Conservation (phyloP, 2,329 filamentous ascomycete genomes). For the Pseudofabraea citricarpa region DNA sequence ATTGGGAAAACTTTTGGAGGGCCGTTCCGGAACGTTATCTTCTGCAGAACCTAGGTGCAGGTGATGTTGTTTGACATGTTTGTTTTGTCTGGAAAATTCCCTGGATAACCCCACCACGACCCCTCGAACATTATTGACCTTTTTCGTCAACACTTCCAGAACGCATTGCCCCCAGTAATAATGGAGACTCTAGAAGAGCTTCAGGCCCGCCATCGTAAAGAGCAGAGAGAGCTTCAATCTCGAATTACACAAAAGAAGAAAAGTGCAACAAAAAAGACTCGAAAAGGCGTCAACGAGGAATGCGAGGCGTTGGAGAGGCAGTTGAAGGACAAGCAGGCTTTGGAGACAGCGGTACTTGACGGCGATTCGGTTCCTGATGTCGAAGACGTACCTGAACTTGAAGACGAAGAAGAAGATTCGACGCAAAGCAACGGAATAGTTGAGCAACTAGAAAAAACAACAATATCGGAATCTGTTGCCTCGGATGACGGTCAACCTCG, state of each 20-base stretch:
- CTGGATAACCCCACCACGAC: too few relatives aligned
- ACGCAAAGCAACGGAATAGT: conserved; percentile 9
- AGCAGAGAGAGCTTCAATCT: conserved; percentile 79
- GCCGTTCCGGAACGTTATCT: too few relatives aligned
- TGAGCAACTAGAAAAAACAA: conserved; percentile 14
- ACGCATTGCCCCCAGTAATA: too few relatives aligned
- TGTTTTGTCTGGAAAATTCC: too few relatives aligned
- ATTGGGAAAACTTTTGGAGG: too few relatives aligned
- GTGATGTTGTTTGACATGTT: too few relatives aligned
- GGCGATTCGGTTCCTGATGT: conserved; percentile 19
- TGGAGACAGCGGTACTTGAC: conserved; percentile 46
- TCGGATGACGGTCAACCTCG: conserved; percentile 29
- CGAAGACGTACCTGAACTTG: conserved; percentile 13
- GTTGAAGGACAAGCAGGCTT: conserved; percentile 61
- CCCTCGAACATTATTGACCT: neutral
- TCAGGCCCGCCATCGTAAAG: conserved; percentile 77
- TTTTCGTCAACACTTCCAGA: neutral
- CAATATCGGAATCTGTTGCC: conserved; percentile 14
- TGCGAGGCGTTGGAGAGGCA: conserved; percentile 66
- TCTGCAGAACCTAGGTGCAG: too few relatives aligned
- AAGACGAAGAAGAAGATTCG: conserved; percentile 7
- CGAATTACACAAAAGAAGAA: conserved; percentile 95
- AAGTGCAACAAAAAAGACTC: conserved; percentile 83
- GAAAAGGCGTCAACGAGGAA: conserved; percentile 70
- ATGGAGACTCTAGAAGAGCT: conserved; percentile 67